phyloP scores from a whole-genome alignment of 106 monocot genomes.

The Phalaenopsis aphrodite region DNA sequence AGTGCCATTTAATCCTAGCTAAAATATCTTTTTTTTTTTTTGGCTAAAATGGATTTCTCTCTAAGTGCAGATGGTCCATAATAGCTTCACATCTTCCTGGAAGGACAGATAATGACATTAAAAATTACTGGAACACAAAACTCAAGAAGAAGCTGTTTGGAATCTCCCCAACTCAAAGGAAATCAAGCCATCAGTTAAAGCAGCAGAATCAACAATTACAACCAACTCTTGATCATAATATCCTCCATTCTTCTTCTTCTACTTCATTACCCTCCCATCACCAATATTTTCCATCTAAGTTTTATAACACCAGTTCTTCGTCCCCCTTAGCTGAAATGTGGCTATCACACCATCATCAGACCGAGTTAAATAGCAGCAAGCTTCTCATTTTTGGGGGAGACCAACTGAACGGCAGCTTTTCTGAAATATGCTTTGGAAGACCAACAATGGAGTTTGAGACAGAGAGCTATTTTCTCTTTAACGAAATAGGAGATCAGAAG shows the following conservation, averaged over 20 bases:
- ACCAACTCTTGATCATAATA: constrained; percentile 1
- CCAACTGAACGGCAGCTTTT: constrained; percentile 7
- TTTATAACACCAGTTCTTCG: background rate
- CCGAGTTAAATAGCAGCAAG: background rate
- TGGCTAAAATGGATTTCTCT: background rate
- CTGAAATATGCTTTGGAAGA: constrained; percentile 13
- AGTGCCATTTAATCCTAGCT: no score
- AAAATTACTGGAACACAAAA: constrained; percentile 50
- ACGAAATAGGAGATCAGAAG: no score
- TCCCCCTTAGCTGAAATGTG: background rate
- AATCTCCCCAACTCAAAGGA: constrained; percentile 10
- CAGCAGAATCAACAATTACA: constrained; percentile 1
- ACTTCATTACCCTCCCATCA: background rate
- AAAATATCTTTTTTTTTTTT: no score
- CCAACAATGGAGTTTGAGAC: background rate
- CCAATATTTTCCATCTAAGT: background rate
- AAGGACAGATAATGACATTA: constrained; percentile 37
- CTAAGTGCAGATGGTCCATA: constrained; percentile 27
- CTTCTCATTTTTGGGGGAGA: constrained; percentile 1
- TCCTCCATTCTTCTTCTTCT: background rate
- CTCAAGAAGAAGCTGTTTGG: constrained; percentile 43
- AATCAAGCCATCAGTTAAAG: constrained; percentile 10
- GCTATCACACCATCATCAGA: background rate
- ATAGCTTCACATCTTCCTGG: constrained; percentile 36
- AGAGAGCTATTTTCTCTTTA: constrained; percentile 3